A percentile compares a stretch with the other conserved stretches of the same genome.
These are phyloP conservation scores for Suhomyces kunorum DNA, from an alignment of 1,139 yeast genomes.

Conservation along the genomic window DNA sequence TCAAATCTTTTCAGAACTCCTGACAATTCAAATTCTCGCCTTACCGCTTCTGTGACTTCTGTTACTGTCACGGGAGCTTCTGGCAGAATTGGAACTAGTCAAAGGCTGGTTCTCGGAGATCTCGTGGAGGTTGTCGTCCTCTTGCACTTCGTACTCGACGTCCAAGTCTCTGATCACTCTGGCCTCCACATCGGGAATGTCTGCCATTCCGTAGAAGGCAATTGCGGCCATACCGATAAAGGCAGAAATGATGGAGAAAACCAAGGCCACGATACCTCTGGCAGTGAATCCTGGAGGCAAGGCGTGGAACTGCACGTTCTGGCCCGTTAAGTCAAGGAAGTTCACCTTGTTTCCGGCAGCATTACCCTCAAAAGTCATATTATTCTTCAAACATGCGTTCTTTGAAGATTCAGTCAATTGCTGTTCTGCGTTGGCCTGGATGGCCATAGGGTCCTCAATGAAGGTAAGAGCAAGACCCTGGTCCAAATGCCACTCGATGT, in stretches of 20 bases:
- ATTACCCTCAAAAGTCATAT: constrained; percentile 53
- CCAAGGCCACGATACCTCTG: constrained; percentile 85
- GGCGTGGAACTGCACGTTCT: constrained; percentile 60
- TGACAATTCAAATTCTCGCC: constrained; percentile 1
- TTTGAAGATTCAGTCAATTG: constrained; percentile 42
- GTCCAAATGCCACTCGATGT: constrained; percentile 64
- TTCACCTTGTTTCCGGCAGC: constrained; percentile 78
- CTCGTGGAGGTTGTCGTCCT: constrained; percentile 5
- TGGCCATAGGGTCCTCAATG: constrained; percentile 56
- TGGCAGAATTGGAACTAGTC: constrained; percentile 10
- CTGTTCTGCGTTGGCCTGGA: constrained; percentile 53
- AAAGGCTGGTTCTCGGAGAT: constrained; percentile 9
- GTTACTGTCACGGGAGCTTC: constrained; percentile 6
- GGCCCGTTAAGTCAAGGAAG: constrained; percentile 68
- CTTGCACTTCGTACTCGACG: constrained; percentile 32
- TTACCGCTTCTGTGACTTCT: constrained; percentile 8
- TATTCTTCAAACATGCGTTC: constrained; percentile 20
- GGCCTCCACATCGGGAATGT: constrained; percentile 59
- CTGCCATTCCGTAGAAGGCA: constrained; percentile 78
- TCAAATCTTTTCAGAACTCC: too few relatives aligned
- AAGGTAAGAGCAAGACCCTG: constrained; percentile 58
- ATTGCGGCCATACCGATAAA: constrained; percentile 75
- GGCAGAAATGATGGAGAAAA: constrained; percentile 77
- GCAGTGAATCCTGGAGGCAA: constrained; percentile 89
- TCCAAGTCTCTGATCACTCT: constrained; percentile 53